Evolutionary conservation across 164 flowering plant genomes (phyloP), one percentile per base, ranked within the genome.

Genomic region (Aristolochia contorta): DNA sequence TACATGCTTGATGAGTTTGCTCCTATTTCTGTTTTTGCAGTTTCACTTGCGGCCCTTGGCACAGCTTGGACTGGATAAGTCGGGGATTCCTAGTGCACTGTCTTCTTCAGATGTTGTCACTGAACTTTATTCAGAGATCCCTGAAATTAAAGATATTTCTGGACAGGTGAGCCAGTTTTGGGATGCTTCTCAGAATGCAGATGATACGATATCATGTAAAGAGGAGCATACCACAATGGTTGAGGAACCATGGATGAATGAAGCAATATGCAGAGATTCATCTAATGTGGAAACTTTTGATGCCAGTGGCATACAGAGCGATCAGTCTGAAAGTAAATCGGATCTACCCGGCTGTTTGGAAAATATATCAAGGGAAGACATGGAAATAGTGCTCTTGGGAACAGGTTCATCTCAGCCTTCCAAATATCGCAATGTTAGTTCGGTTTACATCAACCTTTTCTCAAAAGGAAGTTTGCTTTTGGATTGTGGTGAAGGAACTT

Each of bases 351-450:
- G 69, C 61, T 94, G 97, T 80, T 75, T 94, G 75, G 93, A 91
- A 69, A 73, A 82, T 69, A 75, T 91, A 62, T 69, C 83, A 57
- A 79, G 96, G 68, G 96, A 91, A 62, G 96, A 94, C 66, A 68
- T 89, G 80, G 99, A 94, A 75, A 80, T 94, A 64, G 92, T 91
- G 66, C 86, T 94, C 73, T 73, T 94, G 24, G 99, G 99, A 12
- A 94, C 99, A 27, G 99, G 99, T 57, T 94, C 99, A 30, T 84
- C 96, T 24, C 97, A 94, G 70, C 99, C 99, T 41, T 94, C 99
- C 23, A 94, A 94, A 62, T 94, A 94, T 56, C 82, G 99, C 14
- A 94, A 94, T 66, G 99, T 94, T 24, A 94, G 77, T 71, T 76
- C 97, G n/a, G 76, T 89, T 25, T 84, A 74, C 64, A 65, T 94